Base-by-base conservation (phyloP, 176 grass and related monocot genomes). In the Triticum dicoccoides region DNA sequence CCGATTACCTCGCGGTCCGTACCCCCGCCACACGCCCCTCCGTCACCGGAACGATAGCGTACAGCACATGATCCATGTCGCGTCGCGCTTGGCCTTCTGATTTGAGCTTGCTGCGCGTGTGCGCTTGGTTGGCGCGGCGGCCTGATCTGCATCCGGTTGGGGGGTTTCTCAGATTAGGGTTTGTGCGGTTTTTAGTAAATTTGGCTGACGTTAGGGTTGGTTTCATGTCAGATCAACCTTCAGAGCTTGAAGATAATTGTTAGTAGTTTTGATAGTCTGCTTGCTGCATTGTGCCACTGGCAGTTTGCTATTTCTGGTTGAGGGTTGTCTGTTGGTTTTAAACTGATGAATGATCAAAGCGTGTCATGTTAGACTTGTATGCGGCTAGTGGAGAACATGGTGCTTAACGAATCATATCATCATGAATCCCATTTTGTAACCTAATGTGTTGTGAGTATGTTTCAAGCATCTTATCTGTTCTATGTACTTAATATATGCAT, bases 1-100 rank as follows among this genome's bases (percentile, higher is more conserved):
- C 97, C 69, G 94, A 94, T 85, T 98, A 98, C 86, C 91, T 98
- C 52, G 80, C 79, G 64, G 97, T 98, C 37, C 54, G 91, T 91
- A 32, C 71, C 18, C 73, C 13, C 9, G 12, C n/a, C 82, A 56
- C 47, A 39, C 61, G 4, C 41, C 39, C 47, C n/a, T 67, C 65
- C 15, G 11, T 58, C 47, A 24, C 45, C 30, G 14, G 8, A 24
- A 47, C 6, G 58, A 74, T 29, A 10, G 2, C 27, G 61, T 80
- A 2, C 5, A 27, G 32, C 58, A 6, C 4, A 71, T 6, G 25
- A 1, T 51, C 49, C 8, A 1, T 45, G 1, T 76, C 7, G 21
- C 21, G 7, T 77, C 45, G n/a, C 78, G 37, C 38, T 75, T 51
- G 17, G 1, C 6, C 52, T 76, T 80, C 47, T 69, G 76, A 80